These are phyloP conservation scores for Lactifluus volemus DNA, from an alignment of 768 basidiomycete genomes.

Conservation along the genomic window DNA sequence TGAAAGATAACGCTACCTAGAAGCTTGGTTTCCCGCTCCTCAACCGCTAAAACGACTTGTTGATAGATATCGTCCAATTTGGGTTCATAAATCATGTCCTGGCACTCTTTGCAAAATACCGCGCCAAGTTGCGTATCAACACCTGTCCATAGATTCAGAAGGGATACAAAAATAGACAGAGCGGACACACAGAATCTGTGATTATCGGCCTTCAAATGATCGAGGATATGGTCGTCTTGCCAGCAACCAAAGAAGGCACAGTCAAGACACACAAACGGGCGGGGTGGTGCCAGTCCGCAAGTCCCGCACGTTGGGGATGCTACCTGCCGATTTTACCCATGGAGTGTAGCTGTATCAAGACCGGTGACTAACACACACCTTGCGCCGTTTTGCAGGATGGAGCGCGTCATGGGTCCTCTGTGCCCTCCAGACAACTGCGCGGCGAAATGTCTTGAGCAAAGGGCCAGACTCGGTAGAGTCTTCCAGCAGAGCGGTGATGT, in stretches of 20 bases:
- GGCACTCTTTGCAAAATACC: constrained; percentile 65
- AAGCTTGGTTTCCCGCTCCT: constrained; percentile 55
- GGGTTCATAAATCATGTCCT: constrained; percentile 63
- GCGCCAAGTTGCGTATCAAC: constrained; percentile 67
- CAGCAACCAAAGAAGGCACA: constrained; percentile 68
- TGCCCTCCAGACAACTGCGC: constrained; percentile 48
- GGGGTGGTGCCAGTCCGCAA: constrained; percentile 45
- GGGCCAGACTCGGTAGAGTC: constrained; percentile 25
- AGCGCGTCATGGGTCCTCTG: constrained; percentile 37
- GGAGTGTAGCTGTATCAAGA: neutral
- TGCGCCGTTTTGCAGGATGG: constrained; percentile 52
- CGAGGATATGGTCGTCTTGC: constrained; percentile 45
- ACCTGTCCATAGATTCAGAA: constrained; percentile 34
- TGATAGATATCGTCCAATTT: constrained; percentile 40
- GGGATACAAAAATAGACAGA: neutral
- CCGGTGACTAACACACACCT: constrained; percentile 34
- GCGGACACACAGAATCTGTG: constrained; percentile 58
- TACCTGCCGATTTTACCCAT: constrained; percentile 28
- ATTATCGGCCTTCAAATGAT: constrained; percentile 46
- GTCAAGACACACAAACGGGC: constrained; percentile 68
- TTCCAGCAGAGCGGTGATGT: constrained; percentile 33
- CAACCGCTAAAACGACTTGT: constrained; percentile 38
- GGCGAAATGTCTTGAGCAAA: constrained; percentile 43
- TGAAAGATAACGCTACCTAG: constrained; percentile 35
- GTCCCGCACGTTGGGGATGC: constrained; percentile 55